Conservation (phyloP, 2,329 filamentous ascomycete species). For the Ophiosphaerella herpotricha region DNA sequence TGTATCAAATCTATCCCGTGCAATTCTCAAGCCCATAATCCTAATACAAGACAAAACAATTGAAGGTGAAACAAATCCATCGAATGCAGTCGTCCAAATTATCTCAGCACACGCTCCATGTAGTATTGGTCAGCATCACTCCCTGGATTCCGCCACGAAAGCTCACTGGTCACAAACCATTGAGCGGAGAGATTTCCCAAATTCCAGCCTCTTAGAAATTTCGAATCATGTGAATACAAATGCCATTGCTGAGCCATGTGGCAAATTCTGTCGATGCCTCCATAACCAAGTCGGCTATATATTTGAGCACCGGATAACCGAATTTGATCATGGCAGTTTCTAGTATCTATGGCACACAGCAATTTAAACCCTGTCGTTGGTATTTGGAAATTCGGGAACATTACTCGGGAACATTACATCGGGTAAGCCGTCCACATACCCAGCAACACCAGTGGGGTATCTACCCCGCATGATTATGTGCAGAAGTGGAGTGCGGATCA, state of each 20-base stretch:
- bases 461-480: conserved; percentile 23
- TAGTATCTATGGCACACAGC: neutral
- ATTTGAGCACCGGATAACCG: neutral
- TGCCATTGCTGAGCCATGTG: neutral
- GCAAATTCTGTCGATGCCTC: neutral
- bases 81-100: too few species aligned
- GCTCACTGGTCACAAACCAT: neutral
- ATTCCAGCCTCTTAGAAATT: neutral
- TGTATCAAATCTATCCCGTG: too few species aligned
- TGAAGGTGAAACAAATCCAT: too few species aligned
- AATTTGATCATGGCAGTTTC: neutral
- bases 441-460: conserved; percentile 21
- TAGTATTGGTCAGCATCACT: conserved; percentile 2
- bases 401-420: conserved; percentile 11
- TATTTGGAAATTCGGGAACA: conserved; percentile 9
- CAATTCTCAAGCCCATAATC: too few species aligned
- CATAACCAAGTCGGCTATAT: conserved; percentile 1
- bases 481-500: conserved; percentile 12
- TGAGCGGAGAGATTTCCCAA: neutral
- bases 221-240: neutral
- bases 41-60: too few species aligned
- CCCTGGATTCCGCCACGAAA: neutral
- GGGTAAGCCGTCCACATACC: conserved; percentile 15
- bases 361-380: neutral
- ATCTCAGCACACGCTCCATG: too few species aligned